phyloP scores from a whole-genome alignment of 306 rosid species.

The Ziziphus jujuba region DNA sequence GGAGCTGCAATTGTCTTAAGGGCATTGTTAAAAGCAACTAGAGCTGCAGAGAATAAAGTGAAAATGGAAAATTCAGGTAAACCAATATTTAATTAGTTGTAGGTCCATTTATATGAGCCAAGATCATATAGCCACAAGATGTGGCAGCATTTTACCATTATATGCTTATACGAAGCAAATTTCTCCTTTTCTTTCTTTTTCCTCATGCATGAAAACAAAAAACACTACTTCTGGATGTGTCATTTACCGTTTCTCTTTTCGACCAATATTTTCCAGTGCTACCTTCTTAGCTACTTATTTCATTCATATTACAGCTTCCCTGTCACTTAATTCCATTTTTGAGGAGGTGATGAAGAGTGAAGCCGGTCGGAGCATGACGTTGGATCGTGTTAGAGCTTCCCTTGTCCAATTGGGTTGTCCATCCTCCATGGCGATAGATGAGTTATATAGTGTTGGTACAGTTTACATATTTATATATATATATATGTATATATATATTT shows the following conservation, averaged over 20 bases:
- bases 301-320: slow-evolving; percentile 56
- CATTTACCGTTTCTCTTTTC: slow-evolving; percentile 5
- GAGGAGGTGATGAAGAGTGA: slow-evolving; percentile 77
- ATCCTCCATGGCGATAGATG: slow-evolving; percentile 38
- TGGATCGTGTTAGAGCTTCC: slow-evolving; percentile 63
- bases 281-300: slow-evolving; percentile 19
- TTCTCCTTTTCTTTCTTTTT: no score
- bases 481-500: no score
- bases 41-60: slow-evolving; percentile 59
- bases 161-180: no score
- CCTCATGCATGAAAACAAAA: background rate
- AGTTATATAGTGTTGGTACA: slow-evolving; percentile 59
- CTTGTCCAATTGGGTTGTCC: slow-evolving; percentile 64
- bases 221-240: background rate
- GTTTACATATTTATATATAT: no score
- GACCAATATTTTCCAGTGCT: background rate
- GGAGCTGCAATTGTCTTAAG: slow-evolving; percentile 65
- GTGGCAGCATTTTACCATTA: background rate
- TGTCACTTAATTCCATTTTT: slow-evolving; percentile 53
- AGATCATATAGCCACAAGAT: background rate
- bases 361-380: slow-evolving; percentile 62
- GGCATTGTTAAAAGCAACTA: slow-evolving; percentile 69
- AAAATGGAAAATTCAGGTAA: slow-evolving; percentile 71
- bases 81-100: slow-evolving; percentile 4
- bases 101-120: background rate